Evolutionary conservation across 129 eudicot genomes (phyloP).

Genomic region (Ambrosia artemisiifolia): DNA sequence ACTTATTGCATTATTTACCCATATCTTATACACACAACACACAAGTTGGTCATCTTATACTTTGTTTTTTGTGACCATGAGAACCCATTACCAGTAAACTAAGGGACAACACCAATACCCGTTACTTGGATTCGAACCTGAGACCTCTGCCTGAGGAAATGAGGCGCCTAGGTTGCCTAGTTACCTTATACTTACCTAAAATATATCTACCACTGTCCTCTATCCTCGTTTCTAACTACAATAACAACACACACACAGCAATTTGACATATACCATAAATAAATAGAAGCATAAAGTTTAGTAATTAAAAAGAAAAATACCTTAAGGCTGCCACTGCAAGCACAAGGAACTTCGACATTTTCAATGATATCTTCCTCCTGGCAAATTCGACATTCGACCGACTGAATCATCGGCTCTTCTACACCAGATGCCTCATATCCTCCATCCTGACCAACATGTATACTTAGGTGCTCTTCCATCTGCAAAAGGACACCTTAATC

Average conservation of each 20-base stretch:
- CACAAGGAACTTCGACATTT: constrained; percentile 71
- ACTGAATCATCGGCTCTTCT: constrained; percentile 56
- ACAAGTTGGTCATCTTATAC: background rate
- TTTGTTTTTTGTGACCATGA: no score
- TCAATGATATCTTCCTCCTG: constrained; percentile 71
- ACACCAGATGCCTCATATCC: constrained; percentile 34
- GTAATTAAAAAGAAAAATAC: constrained; percentile 13
- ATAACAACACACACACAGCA: background rate
- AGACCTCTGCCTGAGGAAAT: background rate
- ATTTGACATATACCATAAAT: background rate
- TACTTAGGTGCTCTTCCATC: constrained; percentile 64
- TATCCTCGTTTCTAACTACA: background rate
- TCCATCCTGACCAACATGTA: constrained; percentile 47
- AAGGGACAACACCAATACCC: background rate
- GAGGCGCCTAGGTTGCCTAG: background rate
- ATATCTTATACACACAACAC: background rate
- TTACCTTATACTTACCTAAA: background rate
- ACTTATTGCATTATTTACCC: background rate
- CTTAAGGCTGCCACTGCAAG: constrained; percentile 80
- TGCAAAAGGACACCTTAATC: constrained; percentile 10
- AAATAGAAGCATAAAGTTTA: constrained; percentile 9
- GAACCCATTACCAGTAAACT: background rate
- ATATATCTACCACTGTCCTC: background rate
- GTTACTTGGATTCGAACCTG: background rate
- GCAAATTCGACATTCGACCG: constrained; percentile 74